Base-by-base conservation (phyloP, 2,329 filamentous ascomycete genomes). In the Aspergillus sp. region DNA sequence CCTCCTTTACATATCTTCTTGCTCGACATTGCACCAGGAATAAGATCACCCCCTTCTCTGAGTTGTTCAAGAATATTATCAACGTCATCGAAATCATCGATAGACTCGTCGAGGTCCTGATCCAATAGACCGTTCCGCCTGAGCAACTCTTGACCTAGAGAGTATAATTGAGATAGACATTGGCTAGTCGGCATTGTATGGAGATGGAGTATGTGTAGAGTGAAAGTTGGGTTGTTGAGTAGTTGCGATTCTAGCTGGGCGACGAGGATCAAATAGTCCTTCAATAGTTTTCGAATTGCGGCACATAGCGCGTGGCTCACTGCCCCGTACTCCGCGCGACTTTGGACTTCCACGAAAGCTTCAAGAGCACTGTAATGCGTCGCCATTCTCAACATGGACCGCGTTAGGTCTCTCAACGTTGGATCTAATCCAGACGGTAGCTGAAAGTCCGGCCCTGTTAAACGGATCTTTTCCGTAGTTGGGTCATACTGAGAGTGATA, bases 1-100 rank as follows among this genome's bases (percentile, higher is more conserved):
- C 95, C 95, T n/a, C 95, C 95, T 78, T 96, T 98, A 80, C 91
- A 98, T 32, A 96, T 88, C 72, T 93, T 97, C 75, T 96, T 96
- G 44, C 86, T 88, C 0, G 89, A 86, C 78, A 95, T 89, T 59
- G 89, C 88, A 3, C 89, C 89, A 1, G 89, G 87, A 13, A 88
- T 83, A 26, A 96, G 80, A 63, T 96, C 91, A 15, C 90, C 91
- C 11, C 92, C 93, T 68, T 96, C 91, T 64, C 89, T 86, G 36
- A 99, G 78, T 45, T 90, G 91, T 74, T 97, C 93, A 18, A 99
- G 80, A 58, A 99, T 96, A 66, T 96, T 91, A 64, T 98, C 93
- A 60, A 96, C 89, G 70, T 96, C 90, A 64, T 96, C 89, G 32
- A 83, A 88, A 62, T 91, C 89, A 62, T 90, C 88, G 60, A 87